Base-by-base conservation (phyloP, 805 yeast genomes). In the Metschnikowia drakensbergensis region DNA sequence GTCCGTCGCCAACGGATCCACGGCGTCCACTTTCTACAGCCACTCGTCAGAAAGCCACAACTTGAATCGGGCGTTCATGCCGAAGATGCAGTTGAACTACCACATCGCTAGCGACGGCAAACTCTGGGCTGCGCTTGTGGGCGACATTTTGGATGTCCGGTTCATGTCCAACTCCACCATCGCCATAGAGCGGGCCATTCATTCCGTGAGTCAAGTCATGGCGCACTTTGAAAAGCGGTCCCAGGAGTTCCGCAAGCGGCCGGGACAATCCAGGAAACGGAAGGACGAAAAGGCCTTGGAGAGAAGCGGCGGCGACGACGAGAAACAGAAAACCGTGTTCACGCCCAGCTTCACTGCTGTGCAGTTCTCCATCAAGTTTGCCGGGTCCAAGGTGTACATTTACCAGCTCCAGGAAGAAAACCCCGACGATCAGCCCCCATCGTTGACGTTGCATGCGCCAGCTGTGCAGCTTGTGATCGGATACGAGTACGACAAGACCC, bases 381-480 rank as follows among this genome's bases (percentile, higher is more conserved):
- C 81, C 5, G 95, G 94, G 48, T 88, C 92, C 22, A 76, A 75
- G 6, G 79, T 86, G 6, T 60, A 67, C 47, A 63, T 80, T n/a
- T 69, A 71, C 45, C 69, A 74, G 39, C 65, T 75, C 6, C 78
- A 76, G 40, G 68, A 75, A 31, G 76, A 68, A 7, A 58, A 69
- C 3, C 61, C 66, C 17, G 48, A 54, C 2, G 53, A 59, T 8
- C 39, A 25, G 3, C 76, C 88, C 0, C 66, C 69, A 0, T 76
- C 86, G 0, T 69, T 91, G 11, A 76, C 73, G 27, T 65, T 91
- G 26, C 85, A 79, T 45, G 80, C 96, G 0, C 98, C 98, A 0
- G 85, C 88, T 1, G 80, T 91, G 1, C 72, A 72, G 43, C 72
- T 86, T 5, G 74, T 76, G 2, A 57, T 82, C 0, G 80, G 76